These are phyloP conservation scores for Annona squamosa DNA, from an alignment of 164 flowering plant species.

Conservation along the genomic window DNA sequence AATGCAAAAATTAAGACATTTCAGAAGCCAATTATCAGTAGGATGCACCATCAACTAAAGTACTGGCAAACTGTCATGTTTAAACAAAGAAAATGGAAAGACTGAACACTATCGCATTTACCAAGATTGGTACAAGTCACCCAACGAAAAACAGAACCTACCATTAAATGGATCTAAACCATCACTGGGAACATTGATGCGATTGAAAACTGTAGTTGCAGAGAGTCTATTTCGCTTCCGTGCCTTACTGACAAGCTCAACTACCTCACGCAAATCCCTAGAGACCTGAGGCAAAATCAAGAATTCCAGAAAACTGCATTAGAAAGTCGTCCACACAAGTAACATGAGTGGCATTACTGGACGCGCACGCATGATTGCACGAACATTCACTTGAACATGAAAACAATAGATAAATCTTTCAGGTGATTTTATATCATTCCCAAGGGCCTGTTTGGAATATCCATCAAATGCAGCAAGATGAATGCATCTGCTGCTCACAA, in stretches of 20 bases:
- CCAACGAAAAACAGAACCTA: slow-evolving; percentile 8
- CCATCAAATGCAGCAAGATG: neutral
- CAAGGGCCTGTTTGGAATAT: neutral
- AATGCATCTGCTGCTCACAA: neutral
- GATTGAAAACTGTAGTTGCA: slow-evolving; percentile 57
- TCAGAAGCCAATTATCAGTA: no score
- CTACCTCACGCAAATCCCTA: slow-evolving; percentile 70
- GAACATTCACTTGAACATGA: neutral
- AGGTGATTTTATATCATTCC: neutral
- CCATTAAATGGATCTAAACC: slow-evolving; percentile 87
- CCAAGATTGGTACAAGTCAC: no score
- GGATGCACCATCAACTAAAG: no score
- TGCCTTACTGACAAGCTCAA: slow-evolving; percentile 78
- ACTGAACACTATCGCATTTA: no score
- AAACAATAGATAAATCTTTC: neutral
- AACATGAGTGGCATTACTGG: neutral
- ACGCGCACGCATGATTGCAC: neutral
- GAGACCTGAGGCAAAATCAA: slow-evolving; percentile 40
- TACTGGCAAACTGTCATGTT: no score
- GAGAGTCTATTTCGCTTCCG: slow-evolving; percentile 58
- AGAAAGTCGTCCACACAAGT: neutral
- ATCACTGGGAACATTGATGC: slow-evolving; percentile 46
- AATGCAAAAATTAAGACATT: neutral
- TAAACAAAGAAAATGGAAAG: no score
- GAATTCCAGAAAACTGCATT: neutral